Evolutionary conservation across 768 basidiomycete species (phyloP), one percentile per base, ranked within the genome.

Genomic region (Trametes maxima): DNA sequence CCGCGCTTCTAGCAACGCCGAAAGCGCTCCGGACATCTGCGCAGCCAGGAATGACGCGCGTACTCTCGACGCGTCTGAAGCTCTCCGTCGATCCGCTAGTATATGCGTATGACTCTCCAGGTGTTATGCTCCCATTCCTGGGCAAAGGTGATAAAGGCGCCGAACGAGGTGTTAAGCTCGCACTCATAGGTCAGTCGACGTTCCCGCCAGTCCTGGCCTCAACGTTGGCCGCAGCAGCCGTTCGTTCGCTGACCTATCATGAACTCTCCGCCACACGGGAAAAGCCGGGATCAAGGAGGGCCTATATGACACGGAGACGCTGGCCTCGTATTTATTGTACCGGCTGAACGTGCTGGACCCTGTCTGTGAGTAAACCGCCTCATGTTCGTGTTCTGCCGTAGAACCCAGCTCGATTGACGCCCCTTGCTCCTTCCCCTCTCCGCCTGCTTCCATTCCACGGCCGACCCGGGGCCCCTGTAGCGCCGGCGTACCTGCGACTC

Each of bases 81-180:
- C 79, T 99, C 54, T 89, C 86, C 24, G 73, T 89, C 60, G 81
- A 88, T 56, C 94, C 95, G 2, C 77, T 85, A 8, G 88, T 97
- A 12, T 98, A 98, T 77, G 91, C 97, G 4, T 94, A 89, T 69
- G 97, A 99, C 78, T 88, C 93, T 10, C 97, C 97, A 2, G 97
- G 97, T 2, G 92, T 98, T 48, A 98, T 98, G 95, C 80, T 97
- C 44, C 94, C 95, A 12, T 98, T 90, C 76, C 82, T 98, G 33
- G 97, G 97, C 0, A 84, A 80, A 60, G 97, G 97, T 5, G 80
- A 84, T 56, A 82, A 82, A 64, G 96, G 94, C 17, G 89, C 93
- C 52, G 97, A 99, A 74, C 82, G 92, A 69, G 96, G 92, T 12
- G 82, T 97, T 54, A 98, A 95, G 74, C 84, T 98, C 21, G 95